Percentiles rank a stretch among this genome's conserved stretches.
These are phyloP conservation scores for Daldinia loculata DNA, from an alignment of 495 filamentous ascomycete genomes.

Conservation along the genomic window DNA sequence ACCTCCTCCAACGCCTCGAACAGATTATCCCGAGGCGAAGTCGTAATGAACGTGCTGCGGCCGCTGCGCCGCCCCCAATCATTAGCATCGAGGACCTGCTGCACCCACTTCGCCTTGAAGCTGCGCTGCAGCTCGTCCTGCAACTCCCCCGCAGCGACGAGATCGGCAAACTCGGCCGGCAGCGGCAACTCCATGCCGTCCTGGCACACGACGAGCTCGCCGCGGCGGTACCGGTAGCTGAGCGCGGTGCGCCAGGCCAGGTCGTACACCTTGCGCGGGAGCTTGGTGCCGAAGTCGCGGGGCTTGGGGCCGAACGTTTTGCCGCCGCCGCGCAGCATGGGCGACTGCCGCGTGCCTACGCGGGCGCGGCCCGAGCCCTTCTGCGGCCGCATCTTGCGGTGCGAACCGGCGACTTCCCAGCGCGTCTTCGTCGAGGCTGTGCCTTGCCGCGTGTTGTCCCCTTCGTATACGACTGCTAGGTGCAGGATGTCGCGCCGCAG, in stretches of 20 bases:
- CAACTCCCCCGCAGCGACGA: constrained; percentile 42
- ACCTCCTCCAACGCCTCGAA: constrained; percentile 66
- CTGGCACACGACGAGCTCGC: constrained; percentile 85
- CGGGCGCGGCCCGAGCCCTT: constrained; percentile 87
- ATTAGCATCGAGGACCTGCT: constrained; percentile 72
- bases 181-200: constrained; percentile 70
- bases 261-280: constrained; percentile 93
- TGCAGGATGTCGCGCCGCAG: constrained; percentile 93
- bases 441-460: constrained; percentile 85
- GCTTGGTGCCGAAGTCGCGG: constrained; percentile 82
- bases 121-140: constrained; percentile 51
- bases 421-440: constrained; percentile 87
- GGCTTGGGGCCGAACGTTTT: constrained; percentile 87
- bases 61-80: constrained; percentile 75
- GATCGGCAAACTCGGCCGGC: constrained; percentile 50
- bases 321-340: constrained; percentile 85
- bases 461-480: constrained; percentile 91
- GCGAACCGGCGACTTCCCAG: constrained; percentile 81
- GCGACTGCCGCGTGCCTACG: constrained; percentile 80
- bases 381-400: constrained; percentile 79
- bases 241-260: constrained; percentile 94
- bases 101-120: constrained; percentile 66
- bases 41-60: constrained; percentile 81
- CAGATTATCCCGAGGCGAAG: constrained; percentile 60
- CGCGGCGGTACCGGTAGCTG: constrained; percentile 85